Percentiles rank a stretch among this genome's conserved stretches.
phyloP scores from a whole-genome alignment of 352 stramenopile genomes.

The Globisporangium polare region DNA sequence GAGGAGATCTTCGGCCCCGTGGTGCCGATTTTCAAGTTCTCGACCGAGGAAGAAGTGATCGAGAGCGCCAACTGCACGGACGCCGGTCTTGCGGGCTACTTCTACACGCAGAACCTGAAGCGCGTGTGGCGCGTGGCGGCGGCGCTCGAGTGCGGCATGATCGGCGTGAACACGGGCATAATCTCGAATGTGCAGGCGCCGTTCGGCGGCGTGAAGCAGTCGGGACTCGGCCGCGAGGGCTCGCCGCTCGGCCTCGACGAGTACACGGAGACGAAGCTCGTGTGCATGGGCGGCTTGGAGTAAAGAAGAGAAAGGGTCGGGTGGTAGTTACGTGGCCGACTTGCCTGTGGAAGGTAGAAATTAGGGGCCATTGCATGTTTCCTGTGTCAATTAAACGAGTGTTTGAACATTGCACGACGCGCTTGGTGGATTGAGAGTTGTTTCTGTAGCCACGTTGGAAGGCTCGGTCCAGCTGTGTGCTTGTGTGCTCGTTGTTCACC shows the following conservation, averaged over 20 bases:
- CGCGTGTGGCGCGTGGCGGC: conserved; percentile 85
- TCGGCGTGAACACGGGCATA: conserved; percentile 92
- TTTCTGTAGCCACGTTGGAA: too few relatives aligned
- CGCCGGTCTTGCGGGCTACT: conserved; percentile 92
- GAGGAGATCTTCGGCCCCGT: conserved; percentile 98
- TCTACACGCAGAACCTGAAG: conserved; percentile 91
- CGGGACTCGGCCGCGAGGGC: conserved; percentile 87
- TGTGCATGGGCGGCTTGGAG: conserved; percentile 77
- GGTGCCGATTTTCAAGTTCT: conserved; percentile 91
- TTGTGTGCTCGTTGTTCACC: too few relatives aligned
- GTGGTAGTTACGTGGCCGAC: not conserved
- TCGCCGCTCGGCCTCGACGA: conserved; percentile 89
- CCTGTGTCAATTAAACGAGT: not conserved
- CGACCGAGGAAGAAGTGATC: conserved; percentile 94
- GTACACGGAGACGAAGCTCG: conserved; percentile 97
- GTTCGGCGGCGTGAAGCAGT: conserved; percentile 90
- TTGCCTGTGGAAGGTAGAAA: not conserved
- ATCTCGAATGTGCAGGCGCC: conserved; percentile 87
- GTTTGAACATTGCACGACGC: not conserved
- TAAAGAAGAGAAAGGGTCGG: conserved; percentile 7
- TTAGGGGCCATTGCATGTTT: not conserved
- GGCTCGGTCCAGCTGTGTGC: too few relatives aligned
- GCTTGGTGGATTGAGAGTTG: not conserved
- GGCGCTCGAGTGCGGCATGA: conserved; percentile 91
- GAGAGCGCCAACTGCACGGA: conserved; percentile 92